Evolutionary conservation across 1,139 yeast genomes (phyloP).

Genomic region (Nakaseomyces delphensis): DNA sequence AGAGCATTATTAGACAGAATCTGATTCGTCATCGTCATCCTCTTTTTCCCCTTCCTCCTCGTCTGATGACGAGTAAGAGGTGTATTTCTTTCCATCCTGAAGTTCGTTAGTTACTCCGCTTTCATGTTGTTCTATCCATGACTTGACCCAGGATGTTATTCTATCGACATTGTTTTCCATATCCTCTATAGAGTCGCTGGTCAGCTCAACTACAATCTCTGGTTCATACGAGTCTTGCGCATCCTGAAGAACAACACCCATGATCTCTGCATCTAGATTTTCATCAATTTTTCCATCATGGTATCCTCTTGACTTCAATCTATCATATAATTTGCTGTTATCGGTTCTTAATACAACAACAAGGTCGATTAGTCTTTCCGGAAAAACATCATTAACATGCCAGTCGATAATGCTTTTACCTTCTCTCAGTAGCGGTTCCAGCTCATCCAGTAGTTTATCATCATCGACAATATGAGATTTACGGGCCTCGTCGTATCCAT

Average conservation of each 20-base stretch:
- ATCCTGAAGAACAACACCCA: conserved; percentile 84
- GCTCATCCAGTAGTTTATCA: conserved; percentile 69
- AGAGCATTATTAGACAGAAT: background rate
- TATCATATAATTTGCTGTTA: conserved; percentile 60
- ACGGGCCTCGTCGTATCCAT: conserved; percentile 76
- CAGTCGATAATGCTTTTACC: conserved; percentile 92
- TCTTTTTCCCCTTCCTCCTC: conserved; percentile 7
- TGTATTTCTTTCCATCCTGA: conserved; percentile 13
- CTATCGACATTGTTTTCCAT: conserved; percentile 75
- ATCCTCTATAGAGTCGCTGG: conserved; percentile 63
- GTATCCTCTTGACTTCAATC: conserved; percentile 68
- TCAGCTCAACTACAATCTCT: conserved; percentile 72
- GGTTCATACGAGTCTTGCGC: conserved; percentile 75
- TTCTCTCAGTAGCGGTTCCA: conserved; percentile 66
- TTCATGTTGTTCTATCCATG: conserved; percentile 53
- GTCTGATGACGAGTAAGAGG: conserved; percentile 3
- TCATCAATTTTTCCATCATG: conserved; percentile 76
- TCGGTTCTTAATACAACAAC: conserved; percentile 83
- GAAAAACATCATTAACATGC: conserved; percentile 96
- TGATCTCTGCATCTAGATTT: conserved; percentile 91
- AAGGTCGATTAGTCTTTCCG: conserved; percentile 83
- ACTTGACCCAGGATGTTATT: conserved; percentile 59
- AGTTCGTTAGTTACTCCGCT: conserved; percentile 38
- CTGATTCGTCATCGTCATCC: conserved; percentile 8
- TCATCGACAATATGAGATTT: conserved; percentile 89